These are phyloP conservation scores for Ascodesmis nigricans DNA, from an alignment of 495 filamentous ascomycete genomes.

Conservation along the genomic window DNA sequence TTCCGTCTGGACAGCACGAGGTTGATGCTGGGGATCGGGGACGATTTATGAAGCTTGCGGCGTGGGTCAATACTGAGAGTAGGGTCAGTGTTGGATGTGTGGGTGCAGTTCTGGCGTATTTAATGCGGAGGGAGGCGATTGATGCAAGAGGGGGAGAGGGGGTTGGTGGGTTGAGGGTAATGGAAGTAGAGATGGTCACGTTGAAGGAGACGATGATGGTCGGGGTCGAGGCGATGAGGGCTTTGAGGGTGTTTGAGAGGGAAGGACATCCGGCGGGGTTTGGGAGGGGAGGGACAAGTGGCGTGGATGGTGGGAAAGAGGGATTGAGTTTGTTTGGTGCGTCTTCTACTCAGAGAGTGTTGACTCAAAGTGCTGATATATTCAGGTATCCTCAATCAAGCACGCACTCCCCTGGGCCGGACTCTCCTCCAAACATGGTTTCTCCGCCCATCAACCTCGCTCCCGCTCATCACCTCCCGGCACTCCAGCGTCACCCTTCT, in stretches of 20 bases:
- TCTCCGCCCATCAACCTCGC: constrained; percentile 50
- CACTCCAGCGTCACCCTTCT: constrained; percentile 48
- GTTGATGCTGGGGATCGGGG: constrained; percentile 23
- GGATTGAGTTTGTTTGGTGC: constrained; percentile 75
- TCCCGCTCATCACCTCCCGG: constrained; percentile 48
- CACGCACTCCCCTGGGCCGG: constrained; percentile 66
- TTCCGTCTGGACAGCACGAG: constrained; percentile 31
- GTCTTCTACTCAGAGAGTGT: constrained; percentile 29
- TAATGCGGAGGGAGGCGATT: constrained; percentile 46
- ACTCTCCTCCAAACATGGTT: constrained; percentile 59
- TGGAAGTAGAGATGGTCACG: constrained; percentile 52
- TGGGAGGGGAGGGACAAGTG: too few relatives aligned
- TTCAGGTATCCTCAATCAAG: constrained; percentile 28
- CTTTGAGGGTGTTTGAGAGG: constrained; percentile 67
- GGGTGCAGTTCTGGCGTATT: constrained; percentile 59
- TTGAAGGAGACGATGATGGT: constrained; percentile 64
- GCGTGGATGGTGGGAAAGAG: constrained; percentile 71
- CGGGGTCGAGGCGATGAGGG: constrained; percentile 53
- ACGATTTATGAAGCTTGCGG: constrained; percentile 47
- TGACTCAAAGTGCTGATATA: not conserved
- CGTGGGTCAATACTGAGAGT: constrained; percentile 60
- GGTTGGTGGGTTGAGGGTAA: constrained; percentile 35
- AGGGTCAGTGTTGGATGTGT: constrained; percentile 55
- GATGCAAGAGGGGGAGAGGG: constrained; percentile 35
- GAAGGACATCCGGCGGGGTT: constrained; percentile 68